These are phyloP conservation scores for Tephrocybe sp. DNA, from an alignment of 768 basidiomycete species.

Conservation along the genomic window DNA sequence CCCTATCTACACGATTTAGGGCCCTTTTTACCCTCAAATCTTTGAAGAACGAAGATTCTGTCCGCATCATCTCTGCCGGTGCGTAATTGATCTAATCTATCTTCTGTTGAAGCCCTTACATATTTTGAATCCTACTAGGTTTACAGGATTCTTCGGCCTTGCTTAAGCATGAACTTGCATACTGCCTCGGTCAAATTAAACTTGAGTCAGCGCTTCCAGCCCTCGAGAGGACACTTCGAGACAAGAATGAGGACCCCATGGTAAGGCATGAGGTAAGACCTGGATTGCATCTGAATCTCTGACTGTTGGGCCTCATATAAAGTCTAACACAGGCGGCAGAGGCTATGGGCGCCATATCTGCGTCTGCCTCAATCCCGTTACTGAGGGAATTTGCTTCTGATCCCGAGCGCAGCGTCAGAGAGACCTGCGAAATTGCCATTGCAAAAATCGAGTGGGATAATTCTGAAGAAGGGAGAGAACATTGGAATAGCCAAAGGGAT, in stretches of 20 bases:
- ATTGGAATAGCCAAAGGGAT: conserved; percentile 30
- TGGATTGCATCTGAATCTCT: conserved; percentile 1
- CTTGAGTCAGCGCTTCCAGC: conserved; percentile 68
- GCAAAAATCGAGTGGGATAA: conserved; percentile 93
- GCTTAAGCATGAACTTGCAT: conserved; percentile 96
- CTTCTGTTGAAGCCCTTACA: conserved; percentile 9
- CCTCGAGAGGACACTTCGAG: conserved; percentile 72
- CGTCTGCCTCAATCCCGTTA: conserved; percentile 58
- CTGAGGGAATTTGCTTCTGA: conserved; percentile 73
- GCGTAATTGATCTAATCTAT: conserved; percentile 11
- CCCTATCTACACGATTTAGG: conserved; percentile 85
- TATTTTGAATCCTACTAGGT: conserved; percentile 41
- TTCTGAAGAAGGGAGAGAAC: conserved; percentile 64
- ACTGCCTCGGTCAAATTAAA: conserved; percentile 93
- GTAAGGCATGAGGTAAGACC: conserved; percentile 87
- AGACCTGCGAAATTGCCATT: conserved; percentile 97
- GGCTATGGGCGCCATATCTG: conserved; percentile 93
- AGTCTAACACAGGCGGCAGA: conserved; percentile 76
- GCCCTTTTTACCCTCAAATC: conserved; percentile 92
- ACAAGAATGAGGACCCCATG: conserved; percentile 84
- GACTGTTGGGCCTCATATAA: conserved; percentile 16
- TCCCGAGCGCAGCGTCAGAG: conserved; percentile 71
- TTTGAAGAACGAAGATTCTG: conserved; percentile 72
- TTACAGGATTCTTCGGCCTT: conserved; percentile 86
- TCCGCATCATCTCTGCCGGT: conserved; percentile 87